Evolutionary conservation across 192 early-diverging fungal species (phyloP), one percentile per base, ranked within the genome.

Genomic region (Powellomyces hirtus): DNA sequence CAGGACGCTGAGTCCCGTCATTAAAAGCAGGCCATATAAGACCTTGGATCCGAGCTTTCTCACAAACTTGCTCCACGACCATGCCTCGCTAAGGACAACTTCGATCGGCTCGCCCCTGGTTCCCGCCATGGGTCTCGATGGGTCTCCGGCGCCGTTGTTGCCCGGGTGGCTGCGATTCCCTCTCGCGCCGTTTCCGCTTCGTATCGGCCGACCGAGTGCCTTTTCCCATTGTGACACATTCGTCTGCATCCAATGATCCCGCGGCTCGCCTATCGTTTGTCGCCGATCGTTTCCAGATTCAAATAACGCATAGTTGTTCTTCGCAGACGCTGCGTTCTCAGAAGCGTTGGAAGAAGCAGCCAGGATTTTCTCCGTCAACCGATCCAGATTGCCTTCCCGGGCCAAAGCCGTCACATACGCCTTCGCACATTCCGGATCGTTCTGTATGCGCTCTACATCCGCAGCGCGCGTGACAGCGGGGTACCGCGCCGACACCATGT

Each of bases 41-140:
- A 78, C 30, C 35, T 63, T 67, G 10, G 74, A 70, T 14, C 72
- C 71, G 38, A 85, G 50, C 57, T 75, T 82, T 27, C 84, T 57
- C 0, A 55, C 66, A 57, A 86, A 79, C 65, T 81, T 84, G 59
- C 70, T 66, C 84, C 84, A 86, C 11, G 79, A 79, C 76, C 83
- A 86, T 1, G 84, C 82, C 56, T 86, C 84, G 52, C 67, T 73
- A 33, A 83, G 30, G 7, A 81, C 70, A 33, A 85, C 83, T 34
- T 77, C 77, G 59, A 83, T 83, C 1, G 81, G 81, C 2, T 68
- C 59, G 8, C 37, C 59, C 35, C 38, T 38, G n/a, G 27, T 33
- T 31, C 35, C 27, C 1, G 22, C 24, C 11, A 7, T 24, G 24
- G 11, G 4, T 16, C 3, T 16, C 3, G 30, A 2, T 24, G 46